These are phyloP conservation scores for Scleroderma citrinum DNA, from an alignment of 768 basidiomycete species.

Conservation along the genomic window DNA sequence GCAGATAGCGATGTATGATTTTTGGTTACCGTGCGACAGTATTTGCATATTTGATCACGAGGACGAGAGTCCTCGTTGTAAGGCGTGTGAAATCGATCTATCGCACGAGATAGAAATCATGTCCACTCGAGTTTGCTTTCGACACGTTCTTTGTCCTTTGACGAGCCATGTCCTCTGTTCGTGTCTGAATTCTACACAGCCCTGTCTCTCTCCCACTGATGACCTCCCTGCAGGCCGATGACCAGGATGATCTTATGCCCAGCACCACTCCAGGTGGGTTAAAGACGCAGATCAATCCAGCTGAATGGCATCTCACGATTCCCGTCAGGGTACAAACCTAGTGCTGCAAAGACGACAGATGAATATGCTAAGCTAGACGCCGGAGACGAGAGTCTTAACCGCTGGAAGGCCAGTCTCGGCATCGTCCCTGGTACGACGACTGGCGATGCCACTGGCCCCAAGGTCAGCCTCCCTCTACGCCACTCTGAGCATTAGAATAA, in stretches of 20 bases:
- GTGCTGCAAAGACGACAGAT: slow-evolving; percentile 63
- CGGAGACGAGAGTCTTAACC: slow-evolving; percentile 85
- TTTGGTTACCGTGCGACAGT: not conserved
- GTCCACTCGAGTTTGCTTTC: slow-evolving; percentile 13
- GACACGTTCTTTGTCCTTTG: slow-evolving; percentile 7
- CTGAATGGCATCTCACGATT: slow-evolving; percentile 14
- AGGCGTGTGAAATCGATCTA: slow-evolving; percentile 66
- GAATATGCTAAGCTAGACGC: slow-evolving; percentile 85
- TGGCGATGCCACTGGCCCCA: slow-evolving; percentile 48
- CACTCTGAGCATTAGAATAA: slow-evolving; percentile 17
- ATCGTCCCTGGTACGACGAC: slow-evolving; percentile 49
- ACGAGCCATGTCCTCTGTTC: slow-evolving; percentile 48
- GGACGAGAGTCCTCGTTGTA: not conserved
- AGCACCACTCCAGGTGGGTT: slow-evolving; percentile 58
- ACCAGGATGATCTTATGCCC: slow-evolving; percentile 67
- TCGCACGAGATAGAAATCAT: slow-evolving; percentile 10
- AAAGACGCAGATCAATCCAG: slow-evolving; percentile 5
- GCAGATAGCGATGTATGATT: not conserved
- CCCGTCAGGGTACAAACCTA: slow-evolving; percentile 65
- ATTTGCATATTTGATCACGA: not conserved
- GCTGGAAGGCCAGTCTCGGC: slow-evolving; percentile 95
- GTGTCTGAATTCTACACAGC: slow-evolving; percentile 17
- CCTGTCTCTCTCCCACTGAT: slow-evolving; percentile 2
- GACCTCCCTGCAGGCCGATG: slow-evolving; percentile 40
- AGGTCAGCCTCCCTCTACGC: slow-evolving; percentile 38